Conservation (phyloP, 1,284 basidiomycete genomes). For the Phellopilus nigrolimitatus region DNA sequence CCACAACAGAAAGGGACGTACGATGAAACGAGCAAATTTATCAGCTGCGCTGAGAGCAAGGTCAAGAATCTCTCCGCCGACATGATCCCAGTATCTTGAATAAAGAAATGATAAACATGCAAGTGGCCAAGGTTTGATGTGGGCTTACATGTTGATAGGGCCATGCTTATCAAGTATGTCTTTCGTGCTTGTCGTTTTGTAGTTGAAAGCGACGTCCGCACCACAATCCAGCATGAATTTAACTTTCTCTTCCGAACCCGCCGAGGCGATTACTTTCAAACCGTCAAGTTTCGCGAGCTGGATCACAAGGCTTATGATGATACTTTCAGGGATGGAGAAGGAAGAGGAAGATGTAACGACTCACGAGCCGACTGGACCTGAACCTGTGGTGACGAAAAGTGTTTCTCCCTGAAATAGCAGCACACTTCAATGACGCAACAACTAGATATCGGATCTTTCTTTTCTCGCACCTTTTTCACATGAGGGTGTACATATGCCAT, state of each 20-base stretch:
- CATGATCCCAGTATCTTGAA: slow-evolving; percentile 21
- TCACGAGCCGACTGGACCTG: slow-evolving; percentile 29
- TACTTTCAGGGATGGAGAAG: not conserved
- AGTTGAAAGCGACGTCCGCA: slow-evolving; percentile 35
- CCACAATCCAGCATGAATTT: slow-evolving; percentile 34
- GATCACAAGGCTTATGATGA: slow-evolving; percentile 25
- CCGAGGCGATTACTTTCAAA: slow-evolving; percentile 36
- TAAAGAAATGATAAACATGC: not conserved
- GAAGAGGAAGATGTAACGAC: not conserved
- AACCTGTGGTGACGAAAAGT: slow-evolving; percentile 28
- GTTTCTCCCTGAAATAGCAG: slow-evolving; percentile 22
- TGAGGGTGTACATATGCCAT: slow-evolving; percentile 23
- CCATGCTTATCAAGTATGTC: slow-evolving; percentile 37
- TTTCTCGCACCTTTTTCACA: slow-evolving; percentile 25
- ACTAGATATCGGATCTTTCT: not conserved
- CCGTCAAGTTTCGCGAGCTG: slow-evolving; percentile 37
- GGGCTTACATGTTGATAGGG: slow-evolving; percentile 25
- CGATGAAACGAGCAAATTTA: slow-evolving; percentile 13
- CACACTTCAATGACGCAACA: not conserved
- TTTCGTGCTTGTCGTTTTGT: slow-evolving; percentile 32
- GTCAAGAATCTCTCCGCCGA: slow-evolving; percentile 19
- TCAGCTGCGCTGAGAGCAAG: slow-evolving; percentile 14
- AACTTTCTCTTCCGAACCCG: slow-evolving; percentile 38
- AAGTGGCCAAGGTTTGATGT: not conserved
- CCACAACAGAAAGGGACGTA: slow-evolving; percentile 1